phyloP scores from a whole-genome alignment of 768 basidiomycete genomes.

The Tubosaeta sp. region DNA sequence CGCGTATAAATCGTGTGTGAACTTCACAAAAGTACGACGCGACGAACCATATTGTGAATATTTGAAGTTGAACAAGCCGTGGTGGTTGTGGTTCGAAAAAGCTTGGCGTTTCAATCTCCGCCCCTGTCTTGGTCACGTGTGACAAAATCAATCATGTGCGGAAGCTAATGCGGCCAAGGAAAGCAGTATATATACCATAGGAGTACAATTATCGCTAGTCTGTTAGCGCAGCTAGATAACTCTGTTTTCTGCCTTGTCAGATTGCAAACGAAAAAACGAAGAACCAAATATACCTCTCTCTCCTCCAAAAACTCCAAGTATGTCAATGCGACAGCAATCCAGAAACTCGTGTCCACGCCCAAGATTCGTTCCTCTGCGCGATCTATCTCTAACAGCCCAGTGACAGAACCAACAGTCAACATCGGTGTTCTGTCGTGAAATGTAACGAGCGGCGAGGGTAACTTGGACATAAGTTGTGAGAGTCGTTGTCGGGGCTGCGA shows the following conservation, averaged over 20 bases:
- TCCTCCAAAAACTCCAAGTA: slow-evolving; percentile 77
- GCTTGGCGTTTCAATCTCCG: slow-evolving; percentile 25
- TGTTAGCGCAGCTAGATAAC: slow-evolving; percentile 51
- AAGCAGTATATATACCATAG: slow-evolving; percentile 8
- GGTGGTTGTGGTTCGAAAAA: slow-evolving; percentile 23
- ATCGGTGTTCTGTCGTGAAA: slow-evolving; percentile 74
- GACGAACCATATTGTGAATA: slow-evolving; percentile 22
- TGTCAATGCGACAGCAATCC: slow-evolving; percentile 68
- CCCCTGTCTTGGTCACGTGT: slow-evolving; percentile 22
- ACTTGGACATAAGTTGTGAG: slow-evolving; percentile 19
- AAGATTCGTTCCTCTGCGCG: slow-evolving; percentile 48
- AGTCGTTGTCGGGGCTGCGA: slow-evolving; percentile 19
- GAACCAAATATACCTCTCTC: slow-evolving; percentile 54
- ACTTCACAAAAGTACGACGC: neutral
- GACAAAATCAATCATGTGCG: slow-evolving; percentile 24
- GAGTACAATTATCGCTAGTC: slow-evolving; percentile 30
- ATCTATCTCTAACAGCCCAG: slow-evolving; percentile 64
- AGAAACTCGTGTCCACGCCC: slow-evolving; percentile 75
- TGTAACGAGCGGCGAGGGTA: slow-evolving; percentile 49
- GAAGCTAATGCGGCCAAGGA: slow-evolving; percentile 12
- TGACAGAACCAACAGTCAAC: slow-evolving; percentile 51
- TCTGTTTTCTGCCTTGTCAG: slow-evolving; percentile 33
- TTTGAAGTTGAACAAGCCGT: slow-evolving; percentile 6
- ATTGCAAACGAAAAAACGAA: neutral
- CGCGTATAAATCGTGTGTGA: neutral